Base-by-base conservation (phyloP, 2,329 filamentous ascomycete genomes). In the Sclerotiophoma versabilis region DNA sequence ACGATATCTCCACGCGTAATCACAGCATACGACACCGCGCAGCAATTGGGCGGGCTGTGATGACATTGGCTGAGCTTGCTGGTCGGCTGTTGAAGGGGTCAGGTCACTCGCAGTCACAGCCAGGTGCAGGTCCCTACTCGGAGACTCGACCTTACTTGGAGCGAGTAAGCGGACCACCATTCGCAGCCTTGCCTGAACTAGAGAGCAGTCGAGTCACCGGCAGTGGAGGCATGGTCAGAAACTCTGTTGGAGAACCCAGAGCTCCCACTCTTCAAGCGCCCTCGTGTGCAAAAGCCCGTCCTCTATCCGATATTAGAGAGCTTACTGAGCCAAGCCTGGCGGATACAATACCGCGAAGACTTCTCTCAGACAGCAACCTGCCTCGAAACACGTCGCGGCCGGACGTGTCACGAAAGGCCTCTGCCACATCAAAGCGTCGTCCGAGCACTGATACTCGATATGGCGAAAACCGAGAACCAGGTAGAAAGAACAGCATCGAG, bases 281-380 rank as follows among this genome's bases (percentile, higher is more conserved):
- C 26, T 65, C 70, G 4, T 74, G 71, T 70, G 70, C 72, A 8
- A 69, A 73, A 43, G 62, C 72, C 34, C 75, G 79, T 38, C 78
- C 79, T 37, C 64, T 81, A 23, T 81, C 79, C 36, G 79, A 81
- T 58, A 81, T 81, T 51, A 76, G 79, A 56, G 79, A 81, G 60
- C 69, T 80, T 59, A 81, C 79, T 10, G 79, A 81, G 62, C 78
- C 79, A 23, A 80, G 77, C 57, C 62, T 81, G 19, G 73, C 73
- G 15, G 77, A 80, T 11, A 59, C 69, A 1, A 62, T 71, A 50
- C 69, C 70, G 17, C 65, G 61, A 41, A 70, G 66, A 29, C 62
- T 66, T 20, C 54, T 66, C 22, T 60, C 64, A 10, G 66, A 69
- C 10, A 26, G 29, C 19, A 57, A 50, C 32, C 41, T 68, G 7